Base-by-base conservation (phyloP, 768 basidiomycete species). In the Boletus sp. region DNA sequence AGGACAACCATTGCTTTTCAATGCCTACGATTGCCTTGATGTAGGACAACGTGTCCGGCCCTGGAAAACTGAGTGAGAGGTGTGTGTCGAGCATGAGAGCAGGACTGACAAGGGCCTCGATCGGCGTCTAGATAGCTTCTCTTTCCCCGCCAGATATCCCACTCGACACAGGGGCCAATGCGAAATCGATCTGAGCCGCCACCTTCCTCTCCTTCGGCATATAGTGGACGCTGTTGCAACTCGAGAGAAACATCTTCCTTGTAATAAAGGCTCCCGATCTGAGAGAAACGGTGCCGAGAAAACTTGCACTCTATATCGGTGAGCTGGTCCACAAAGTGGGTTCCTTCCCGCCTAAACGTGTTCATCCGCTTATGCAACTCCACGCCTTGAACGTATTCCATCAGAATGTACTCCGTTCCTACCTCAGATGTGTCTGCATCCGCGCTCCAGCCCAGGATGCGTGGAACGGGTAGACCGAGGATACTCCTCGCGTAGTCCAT, bases 191-290 rank as follows among this genome's bases (percentile, higher is more conserved):
- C 64, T 0, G 63, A 53, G 32, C 61, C 63, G 10, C 64, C 74
- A 10, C 72, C 73, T 23, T 72, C 66, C 14, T 68, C 56, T 50
- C 64, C 70, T 48, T 56, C 64, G 13, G 56, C 57, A 25, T 59
- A 57, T 25, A 59, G 54, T 35, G 59, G 51, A 8, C 50, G 51
- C 35, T 50, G 34, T 34, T 59, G 53, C 27, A 51, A 17, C 32
- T 56, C 42, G 33, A 25, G 47, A 10, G 57, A 51, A 32, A 59
- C 43, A 43, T 72, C 71, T 25, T 69, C 58, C 53, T 66, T 71
- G 62, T 66, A 74, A 54, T 73, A 74, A 42, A 74, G 55, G 48
- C 71, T 74, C 32, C 72, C 73, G n/a, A 68, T 63, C 21, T 62
- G 64, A 15, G 70, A 60, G 53, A 75, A 73, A n/a, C 30, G 47